Conservation (phyloP, 2,329 filamentous ascomycete genomes). For the Fusarium staphyleae region DNA sequence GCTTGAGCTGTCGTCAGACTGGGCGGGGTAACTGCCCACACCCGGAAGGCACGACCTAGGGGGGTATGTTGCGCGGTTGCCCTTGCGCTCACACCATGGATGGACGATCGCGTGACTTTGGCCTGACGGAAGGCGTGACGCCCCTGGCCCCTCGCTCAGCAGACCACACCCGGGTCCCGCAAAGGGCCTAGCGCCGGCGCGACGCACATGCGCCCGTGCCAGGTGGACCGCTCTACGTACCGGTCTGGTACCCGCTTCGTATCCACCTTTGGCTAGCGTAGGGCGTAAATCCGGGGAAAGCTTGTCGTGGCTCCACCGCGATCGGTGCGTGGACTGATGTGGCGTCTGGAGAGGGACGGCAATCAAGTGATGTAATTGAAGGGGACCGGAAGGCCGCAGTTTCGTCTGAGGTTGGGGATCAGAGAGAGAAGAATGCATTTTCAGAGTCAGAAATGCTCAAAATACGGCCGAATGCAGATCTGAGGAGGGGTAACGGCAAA, state of each 20-base stretch:
- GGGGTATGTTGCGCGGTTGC: slow-evolving; percentile 19
- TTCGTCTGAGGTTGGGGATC: slow-evolving; percentile 1
- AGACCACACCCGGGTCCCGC: slow-evolving; percentile 34
- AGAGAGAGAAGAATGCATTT: neutral
- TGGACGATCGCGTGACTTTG: slow-evolving; percentile 45
- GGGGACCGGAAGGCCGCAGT: slow-evolving; percentile 21
- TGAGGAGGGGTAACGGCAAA: slow-evolving; percentile 3
- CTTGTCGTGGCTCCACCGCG: slow-evolving; percentile 42
- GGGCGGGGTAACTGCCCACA: slow-evolving; percentile 52
- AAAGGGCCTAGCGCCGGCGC: slow-evolving; percentile 36
- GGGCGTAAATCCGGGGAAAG: slow-evolving; percentile 47
- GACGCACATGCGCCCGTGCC: slow-evolving; percentile 15
- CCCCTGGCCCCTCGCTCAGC: slow-evolving; percentile 40
- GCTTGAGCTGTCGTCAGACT: slow-evolving; percentile 50
- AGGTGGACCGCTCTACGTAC: slow-evolving; percentile 25
- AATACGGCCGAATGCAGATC: slow-evolving; percentile 3
- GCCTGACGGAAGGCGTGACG: slow-evolving; percentile 43
- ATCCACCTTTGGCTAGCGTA: slow-evolving; percentile 24
- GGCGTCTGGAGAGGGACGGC: slow-evolving; percentile 32
- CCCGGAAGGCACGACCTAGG: slow-evolving; percentile 29
- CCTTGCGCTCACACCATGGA: slow-evolving; percentile 27
- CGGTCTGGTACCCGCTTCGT: slow-evolving; percentile 38
- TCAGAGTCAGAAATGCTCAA: neutral
- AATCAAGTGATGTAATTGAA: slow-evolving; percentile 31
- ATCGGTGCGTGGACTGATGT: slow-evolving; percentile 35